Conservation (phyloP, 768 basidiomycete species). For the Lactifluus volemus region DNA sequence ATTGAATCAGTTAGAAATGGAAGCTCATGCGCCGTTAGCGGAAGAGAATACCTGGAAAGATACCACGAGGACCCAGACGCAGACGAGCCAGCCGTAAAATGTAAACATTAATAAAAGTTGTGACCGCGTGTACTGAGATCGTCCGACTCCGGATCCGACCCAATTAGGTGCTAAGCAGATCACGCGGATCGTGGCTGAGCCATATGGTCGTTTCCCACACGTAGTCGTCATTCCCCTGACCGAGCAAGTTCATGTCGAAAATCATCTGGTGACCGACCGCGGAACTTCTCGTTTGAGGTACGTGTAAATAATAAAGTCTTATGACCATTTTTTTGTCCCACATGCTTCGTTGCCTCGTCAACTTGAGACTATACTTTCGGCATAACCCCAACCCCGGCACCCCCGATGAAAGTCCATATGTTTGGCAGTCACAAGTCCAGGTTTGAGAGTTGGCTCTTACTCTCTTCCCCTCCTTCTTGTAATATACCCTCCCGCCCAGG, state of each 20-base stretch:
- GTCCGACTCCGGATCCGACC: neutral
- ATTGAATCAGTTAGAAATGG: neutral
- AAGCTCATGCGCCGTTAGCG: no score
- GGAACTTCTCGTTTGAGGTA: no score
- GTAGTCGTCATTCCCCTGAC: no score
- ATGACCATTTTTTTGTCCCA: no score
- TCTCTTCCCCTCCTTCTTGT: neutral
- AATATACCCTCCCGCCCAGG: neutral
- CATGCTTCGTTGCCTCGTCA: no score
- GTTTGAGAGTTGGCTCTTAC: neutral
- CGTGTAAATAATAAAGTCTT: no score
- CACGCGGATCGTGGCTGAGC: no score
- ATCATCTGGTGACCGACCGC: no score
- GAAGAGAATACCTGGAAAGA: conserved; percentile 41
- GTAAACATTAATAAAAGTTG: conserved; percentile 57
- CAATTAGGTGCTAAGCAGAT: neutral
- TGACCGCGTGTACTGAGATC: neutral
- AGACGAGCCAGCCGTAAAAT: conserved; percentile 52
- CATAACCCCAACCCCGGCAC: no score
- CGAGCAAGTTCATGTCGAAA: no score
- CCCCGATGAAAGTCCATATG: neutral
- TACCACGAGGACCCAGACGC: conserved; percentile 56
- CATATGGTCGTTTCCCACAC: no score
- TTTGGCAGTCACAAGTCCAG: neutral
- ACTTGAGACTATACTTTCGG: no score